Evolutionary conservation across 2,329 filamentous ascomycete species (phyloP).

Genomic region (Diaporthe sp.): DNA sequence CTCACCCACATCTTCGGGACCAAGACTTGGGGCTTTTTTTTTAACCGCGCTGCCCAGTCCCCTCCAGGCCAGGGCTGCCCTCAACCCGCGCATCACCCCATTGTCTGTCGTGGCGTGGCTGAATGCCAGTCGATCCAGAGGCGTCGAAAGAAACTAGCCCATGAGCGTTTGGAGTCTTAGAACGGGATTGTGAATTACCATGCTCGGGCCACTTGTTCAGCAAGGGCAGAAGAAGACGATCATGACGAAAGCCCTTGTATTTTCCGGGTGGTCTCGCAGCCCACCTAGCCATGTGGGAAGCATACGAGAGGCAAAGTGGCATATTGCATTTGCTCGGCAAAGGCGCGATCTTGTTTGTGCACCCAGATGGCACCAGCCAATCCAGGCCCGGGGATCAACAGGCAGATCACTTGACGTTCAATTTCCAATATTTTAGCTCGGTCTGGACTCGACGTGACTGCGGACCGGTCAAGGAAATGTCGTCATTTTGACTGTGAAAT

Average conservation of each 20-base stretch:
- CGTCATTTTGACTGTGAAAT: constrained; percentile 14
- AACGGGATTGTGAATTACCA: not conserved
- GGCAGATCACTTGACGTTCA: constrained; percentile 10
- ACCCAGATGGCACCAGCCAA: not conserved
- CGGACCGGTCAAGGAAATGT: constrained; percentile 10
- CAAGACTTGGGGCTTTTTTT: not conserved
- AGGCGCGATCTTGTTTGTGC: not conserved
- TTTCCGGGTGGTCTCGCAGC: not conserved
- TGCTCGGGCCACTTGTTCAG: not conserved
- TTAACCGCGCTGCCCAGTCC: not conserved
- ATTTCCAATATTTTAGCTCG: constrained; percentile 1
- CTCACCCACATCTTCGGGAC: constrained; percentile 28
- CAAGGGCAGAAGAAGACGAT: not conserved
- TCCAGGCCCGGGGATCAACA: constrained; percentile 10
- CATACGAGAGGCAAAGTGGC: not conserved
- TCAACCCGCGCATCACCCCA: too few species aligned
- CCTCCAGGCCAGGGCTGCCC: not conserved
- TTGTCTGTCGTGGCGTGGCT: constrained; percentile 18
- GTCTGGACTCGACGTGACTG: not conserved
- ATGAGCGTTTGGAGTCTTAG: too few species aligned
- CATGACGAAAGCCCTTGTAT: not conserved
- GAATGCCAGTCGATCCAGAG: not conserved
- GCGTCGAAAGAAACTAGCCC: too few species aligned
- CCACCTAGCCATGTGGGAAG: not conserved
- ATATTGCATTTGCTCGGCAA: not conserved